phyloP scores from a whole-genome alignment of 208 protist species.

The Borovskyia barvae region DNA sequence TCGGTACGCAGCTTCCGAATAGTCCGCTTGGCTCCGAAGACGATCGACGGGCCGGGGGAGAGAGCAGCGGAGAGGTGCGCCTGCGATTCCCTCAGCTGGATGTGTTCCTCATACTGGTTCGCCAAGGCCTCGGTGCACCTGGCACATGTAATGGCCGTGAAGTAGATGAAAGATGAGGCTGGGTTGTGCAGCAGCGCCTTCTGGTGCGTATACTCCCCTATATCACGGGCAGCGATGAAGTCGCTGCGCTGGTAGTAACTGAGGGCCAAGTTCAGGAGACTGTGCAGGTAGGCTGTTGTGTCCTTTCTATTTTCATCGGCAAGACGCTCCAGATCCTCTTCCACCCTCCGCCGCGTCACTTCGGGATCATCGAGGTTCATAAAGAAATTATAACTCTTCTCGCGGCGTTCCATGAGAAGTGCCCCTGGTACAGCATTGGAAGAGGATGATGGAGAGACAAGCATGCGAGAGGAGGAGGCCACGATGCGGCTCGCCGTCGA shows the following conservation, averaged over 20 bases:
- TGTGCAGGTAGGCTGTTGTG: slow-evolving; percentile 66
- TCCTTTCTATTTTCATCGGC: slow-evolving; percentile 42
- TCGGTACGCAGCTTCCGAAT: slow-evolving; percentile 74
- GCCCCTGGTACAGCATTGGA: not conserved
- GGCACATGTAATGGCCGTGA: slow-evolving; percentile 69
- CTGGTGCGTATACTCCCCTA: slow-evolving; percentile 57
- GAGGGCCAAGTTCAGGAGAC: slow-evolving; percentile 67
- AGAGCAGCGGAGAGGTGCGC: slow-evolving; percentile 31
- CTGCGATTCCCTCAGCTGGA: slow-evolving; percentile 30
- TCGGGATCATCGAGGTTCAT: slow-evolving; percentile 73
- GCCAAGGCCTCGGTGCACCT: slow-evolving; percentile 44
- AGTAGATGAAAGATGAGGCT: slow-evolving; percentile 59
- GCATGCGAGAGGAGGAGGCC: not conserved
- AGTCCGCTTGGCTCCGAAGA: slow-evolving; percentile 53
- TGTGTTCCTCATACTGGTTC: slow-evolving; percentile 56
- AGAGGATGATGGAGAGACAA: too few species aligned
- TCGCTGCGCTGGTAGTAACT: slow-evolving; percentile 63
- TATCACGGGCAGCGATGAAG: slow-evolving; percentile 53
- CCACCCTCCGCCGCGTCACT: slow-evolving; percentile 64
- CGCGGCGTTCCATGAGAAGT: slow-evolving; percentile 19
- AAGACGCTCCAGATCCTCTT: slow-evolving; percentile 55
- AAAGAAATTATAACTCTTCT: slow-evolving; percentile 70
- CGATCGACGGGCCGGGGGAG: slow-evolving; percentile 41
- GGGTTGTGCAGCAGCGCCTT: slow-evolving; percentile 41
- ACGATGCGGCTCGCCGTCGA: slow-evolving; percentile 3